A percentile compares a stretch with the other conserved stretches of the same genome.
Evolutionary conservation across 2,329 filamentous ascomycete genomes (phyloP).

Genomic region (Cylindrodendrum hubeiense): DNA sequence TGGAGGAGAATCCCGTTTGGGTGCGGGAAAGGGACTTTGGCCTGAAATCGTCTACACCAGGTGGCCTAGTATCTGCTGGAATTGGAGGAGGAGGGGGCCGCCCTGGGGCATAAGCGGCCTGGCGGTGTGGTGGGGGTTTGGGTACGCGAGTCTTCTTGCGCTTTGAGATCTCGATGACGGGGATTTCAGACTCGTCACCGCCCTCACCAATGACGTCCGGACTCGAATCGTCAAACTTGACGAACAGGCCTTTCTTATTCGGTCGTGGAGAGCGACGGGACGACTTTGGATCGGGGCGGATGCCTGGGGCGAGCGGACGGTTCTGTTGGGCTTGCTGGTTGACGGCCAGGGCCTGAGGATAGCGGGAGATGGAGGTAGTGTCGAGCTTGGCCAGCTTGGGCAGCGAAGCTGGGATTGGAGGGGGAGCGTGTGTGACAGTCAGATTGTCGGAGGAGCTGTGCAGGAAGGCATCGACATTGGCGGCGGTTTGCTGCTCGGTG

Average conservation of each 20-base stretch:
- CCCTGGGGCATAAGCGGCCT: slow-evolving; percentile 25
- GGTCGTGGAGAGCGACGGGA: slow-evolving; percentile 59
- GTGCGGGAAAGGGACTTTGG: slow-evolving; percentile 60
- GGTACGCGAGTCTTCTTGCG: slow-evolving; percentile 59
- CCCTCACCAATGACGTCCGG: slow-evolving; percentile 92
- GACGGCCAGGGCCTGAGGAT: slow-evolving; percentile 65
- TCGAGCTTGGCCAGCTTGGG: slow-evolving; percentile 69
- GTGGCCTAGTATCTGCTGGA: slow-evolving; percentile 8
- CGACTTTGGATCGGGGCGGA: slow-evolving; percentile 56
- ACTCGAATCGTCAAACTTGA: slow-evolving; percentile 78
- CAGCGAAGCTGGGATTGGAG: slow-evolving; percentile 55
- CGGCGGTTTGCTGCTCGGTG: slow-evolving; percentile 51
- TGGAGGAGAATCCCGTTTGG: slow-evolving; percentile 45
- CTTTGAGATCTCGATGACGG: slow-evolving; percentile 77
- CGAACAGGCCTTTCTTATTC: slow-evolving; percentile 75
- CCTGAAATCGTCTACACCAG: slow-evolving; percentile 58
- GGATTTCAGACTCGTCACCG: slow-evolving; percentile 85
- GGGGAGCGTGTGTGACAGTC: slow-evolving; percentile 64
- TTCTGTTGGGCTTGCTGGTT: slow-evolving; percentile 58
- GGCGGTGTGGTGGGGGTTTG: slow-evolving; percentile 45
- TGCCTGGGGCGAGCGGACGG: slow-evolving; percentile 52
- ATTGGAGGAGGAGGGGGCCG: slow-evolving; percentile 31
- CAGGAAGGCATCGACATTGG: slow-evolving; percentile 71
- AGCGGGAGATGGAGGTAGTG: slow-evolving; percentile 66
- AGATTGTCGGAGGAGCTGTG: slow-evolving; percentile 67